Evolutionary conservation across 2,329 filamentous ascomycete genomes (phyloP), one percentile per base, ranked within the genome.

Genomic region (Diaporthe citriasiana): DNA sequence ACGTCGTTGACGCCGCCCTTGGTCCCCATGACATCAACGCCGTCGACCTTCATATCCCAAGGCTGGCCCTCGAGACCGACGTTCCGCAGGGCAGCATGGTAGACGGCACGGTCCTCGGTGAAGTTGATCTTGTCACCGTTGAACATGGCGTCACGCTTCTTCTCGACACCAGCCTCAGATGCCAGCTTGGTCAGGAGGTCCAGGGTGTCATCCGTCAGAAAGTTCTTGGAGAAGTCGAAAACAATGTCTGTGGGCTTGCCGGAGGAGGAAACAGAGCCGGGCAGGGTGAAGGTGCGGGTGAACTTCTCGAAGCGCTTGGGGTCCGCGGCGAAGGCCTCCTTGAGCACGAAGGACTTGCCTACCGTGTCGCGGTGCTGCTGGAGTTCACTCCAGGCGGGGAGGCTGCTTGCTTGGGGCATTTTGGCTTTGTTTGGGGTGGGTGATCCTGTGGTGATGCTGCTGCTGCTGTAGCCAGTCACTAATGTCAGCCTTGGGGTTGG

Each of bases 141-240:
- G 86, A 99, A 99, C 95, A 99, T 98, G 82, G 93, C 92, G 91
- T 99, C 96, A 77, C 97, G 93, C 83, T 98, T 94, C 88, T 97
- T 90, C 88, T 98, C 95, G 51, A 99, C 85, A 78, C 93, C 93
- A 77, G 96, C 95, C 87, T 98, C 94, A 85, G 95, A 93, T 77
- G 97, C 97, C 38, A 99, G 92, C 87, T 97, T 93, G 80, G 97
- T 89, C 71, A 99, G 90, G 66, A 98, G 89, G 77, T 93, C 89
- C 69, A 98, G 88, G 6, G 96, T 98, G 86, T 98, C 95, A 79
- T 98, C 94, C 76, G 93, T 97, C 80, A 98, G 84, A 85, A 99
- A 95, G 91, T 99, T 99, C 92, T 99, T 99, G 88, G 93, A 97
- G 87, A 98, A 99, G 86, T 99, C 97, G 85, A 98, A 99, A 77